These are phyloP conservation scores for Wickerhamomyces queroliae DNA, from an alignment of 805 yeast species.

Conservation along the genomic window DNA sequence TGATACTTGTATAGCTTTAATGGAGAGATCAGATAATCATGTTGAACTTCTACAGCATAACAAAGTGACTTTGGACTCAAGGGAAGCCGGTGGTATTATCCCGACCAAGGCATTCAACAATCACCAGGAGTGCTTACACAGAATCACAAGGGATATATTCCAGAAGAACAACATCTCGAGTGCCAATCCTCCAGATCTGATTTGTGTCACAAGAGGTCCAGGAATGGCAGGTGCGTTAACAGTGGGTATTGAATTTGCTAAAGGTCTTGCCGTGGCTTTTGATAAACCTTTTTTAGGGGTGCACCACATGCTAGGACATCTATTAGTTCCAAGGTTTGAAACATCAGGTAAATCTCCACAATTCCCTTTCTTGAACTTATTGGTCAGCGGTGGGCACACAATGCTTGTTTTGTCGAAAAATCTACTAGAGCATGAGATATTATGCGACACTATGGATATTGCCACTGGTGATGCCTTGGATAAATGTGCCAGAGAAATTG, in stretches of 20 bases:
- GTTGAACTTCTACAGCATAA: constrained; percentile 46
- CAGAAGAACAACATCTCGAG: constrained; percentile 8
- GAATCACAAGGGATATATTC: constrained; percentile 42
- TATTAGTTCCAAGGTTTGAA: constrained; percentile 56
- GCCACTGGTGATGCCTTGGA: constrained; percentile 94
- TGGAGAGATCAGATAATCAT: constrained; percentile 40
- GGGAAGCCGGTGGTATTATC: constrained; percentile 71
- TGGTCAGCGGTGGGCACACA: constrained; percentile 94
- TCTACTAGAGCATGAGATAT: constrained; percentile 60
- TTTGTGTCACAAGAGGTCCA: constrained; percentile 93
- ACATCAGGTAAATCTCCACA: constrained; percentile 37
- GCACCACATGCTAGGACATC: constrained; percentile 94
- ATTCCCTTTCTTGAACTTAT: constrained; percentile 68
- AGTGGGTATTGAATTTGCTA: constrained; percentile 78
- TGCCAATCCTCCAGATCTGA: constrained; percentile 49
- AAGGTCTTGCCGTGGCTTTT: constrained; percentile 81
- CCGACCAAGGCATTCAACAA: constrained; percentile 82
- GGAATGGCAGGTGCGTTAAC: constrained; percentile 91
- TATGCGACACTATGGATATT: constrained; percentile 74
- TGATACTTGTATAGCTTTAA: constrained; percentile 83
- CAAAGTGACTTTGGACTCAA: constrained; percentile 63
- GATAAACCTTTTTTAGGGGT: constrained; percentile 78
- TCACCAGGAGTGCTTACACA: constrained; percentile 58
- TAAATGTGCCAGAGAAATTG: constrained; percentile 84
- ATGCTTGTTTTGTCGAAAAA: constrained; percentile 67